These are phyloP conservation scores for Pseudoperonospora humuli DNA, from an alignment of 352 stramenopile species.

Conservation along the genomic window DNA sequence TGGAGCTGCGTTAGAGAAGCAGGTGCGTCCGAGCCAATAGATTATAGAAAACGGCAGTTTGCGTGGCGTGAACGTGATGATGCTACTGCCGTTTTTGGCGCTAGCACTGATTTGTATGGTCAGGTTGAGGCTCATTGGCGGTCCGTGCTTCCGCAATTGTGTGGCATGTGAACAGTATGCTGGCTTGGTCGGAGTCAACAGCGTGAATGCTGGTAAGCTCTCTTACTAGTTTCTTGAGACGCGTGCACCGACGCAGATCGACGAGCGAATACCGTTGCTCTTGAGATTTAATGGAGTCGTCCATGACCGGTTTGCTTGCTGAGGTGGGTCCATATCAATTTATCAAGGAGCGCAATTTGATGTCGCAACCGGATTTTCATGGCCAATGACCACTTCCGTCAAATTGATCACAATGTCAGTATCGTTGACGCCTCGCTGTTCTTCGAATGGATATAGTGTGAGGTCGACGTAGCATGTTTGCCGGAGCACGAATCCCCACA, in stretches of 20 bases:
- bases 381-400: constrained; percentile 85
- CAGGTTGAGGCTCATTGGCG: constrained; percentile 17
- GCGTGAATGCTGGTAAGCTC: constrained; percentile 39
- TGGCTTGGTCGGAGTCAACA: constrained; percentile 58
- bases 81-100: constrained; percentile 15
- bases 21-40: constrained; percentile 26
- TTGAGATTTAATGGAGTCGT: constrained; percentile 80
- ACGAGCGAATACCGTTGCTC: constrained; percentile 50
- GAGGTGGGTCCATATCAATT: constrained; percentile 79
- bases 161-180: constrained; percentile 47
- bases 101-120: constrained; percentile 12
- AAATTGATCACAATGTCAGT: constrained; percentile 60
- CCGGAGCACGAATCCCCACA: constrained; percentile 94
- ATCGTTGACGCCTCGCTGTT: constrained; percentile 44
- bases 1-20: constrained; percentile 53
- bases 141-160: constrained; percentile 24
- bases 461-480: constrained; percentile 94
- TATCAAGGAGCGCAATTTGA: constrained; percentile 53
- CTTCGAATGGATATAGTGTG: constrained; percentile 88
- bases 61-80: constrained; percentile 2
- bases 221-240: constrained; percentile 87
- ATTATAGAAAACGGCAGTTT: not conserved
- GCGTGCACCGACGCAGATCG: constrained; percentile 30
- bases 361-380: constrained; percentile 67
- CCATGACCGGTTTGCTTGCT: constrained; percentile 68